phyloP scores from a whole-genome alignment of 129 eudicot genomes.

The Scalesia atractyloides region DNA sequence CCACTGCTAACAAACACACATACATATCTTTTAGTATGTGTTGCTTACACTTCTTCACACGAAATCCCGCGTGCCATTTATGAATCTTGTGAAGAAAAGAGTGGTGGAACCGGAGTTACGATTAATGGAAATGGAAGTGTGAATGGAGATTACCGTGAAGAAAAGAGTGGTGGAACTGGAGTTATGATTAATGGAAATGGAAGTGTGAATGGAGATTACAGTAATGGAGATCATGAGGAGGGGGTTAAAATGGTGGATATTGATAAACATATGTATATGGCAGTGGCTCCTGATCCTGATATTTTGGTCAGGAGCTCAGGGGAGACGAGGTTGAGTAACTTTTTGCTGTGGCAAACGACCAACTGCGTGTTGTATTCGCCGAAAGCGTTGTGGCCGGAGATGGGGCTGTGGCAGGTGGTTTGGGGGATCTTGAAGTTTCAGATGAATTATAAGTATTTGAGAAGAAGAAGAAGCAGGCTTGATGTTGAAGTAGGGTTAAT shows the following conservation, averaged over 20 bases:
- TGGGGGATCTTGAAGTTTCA: conserved; percentile 59
- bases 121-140: conserved; percentile 17
- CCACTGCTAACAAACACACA: conserved; percentile 45
- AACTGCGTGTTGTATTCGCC: conserved; percentile 48
- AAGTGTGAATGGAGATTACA: background rate
- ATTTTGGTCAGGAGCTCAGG: conserved; percentile 70
- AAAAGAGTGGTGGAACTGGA: conserved; percentile 6
- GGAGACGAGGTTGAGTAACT: conserved; percentile 68
- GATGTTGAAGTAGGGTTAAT: conserved; percentile 13
- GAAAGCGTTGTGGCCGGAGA: conserved; percentile 60
- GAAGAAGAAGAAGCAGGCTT: conserved; percentile 55
- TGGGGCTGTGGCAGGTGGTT: conserved; percentile 62
- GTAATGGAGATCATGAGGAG: conserved; percentile 13
- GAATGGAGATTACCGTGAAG: background rate
- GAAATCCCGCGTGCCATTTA: conserved; percentile 56
- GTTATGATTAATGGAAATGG: conserved; percentile 23
- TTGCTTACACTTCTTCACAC: conserved; percentile 66
- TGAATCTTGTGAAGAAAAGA: conserved; percentile 49
- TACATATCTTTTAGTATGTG: conserved; percentile 46
- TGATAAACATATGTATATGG: conserved; percentile 65
- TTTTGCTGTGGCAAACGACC: conserved; percentile 61
- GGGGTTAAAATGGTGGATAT: conserved; percentile 42
- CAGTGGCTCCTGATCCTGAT: conserved; percentile 58
- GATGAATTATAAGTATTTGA: conserved; percentile 37
- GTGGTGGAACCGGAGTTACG: conserved; percentile 6